Conservation (phyloP, 305 asterid species). For the Caryopteris hybrid region DNA sequence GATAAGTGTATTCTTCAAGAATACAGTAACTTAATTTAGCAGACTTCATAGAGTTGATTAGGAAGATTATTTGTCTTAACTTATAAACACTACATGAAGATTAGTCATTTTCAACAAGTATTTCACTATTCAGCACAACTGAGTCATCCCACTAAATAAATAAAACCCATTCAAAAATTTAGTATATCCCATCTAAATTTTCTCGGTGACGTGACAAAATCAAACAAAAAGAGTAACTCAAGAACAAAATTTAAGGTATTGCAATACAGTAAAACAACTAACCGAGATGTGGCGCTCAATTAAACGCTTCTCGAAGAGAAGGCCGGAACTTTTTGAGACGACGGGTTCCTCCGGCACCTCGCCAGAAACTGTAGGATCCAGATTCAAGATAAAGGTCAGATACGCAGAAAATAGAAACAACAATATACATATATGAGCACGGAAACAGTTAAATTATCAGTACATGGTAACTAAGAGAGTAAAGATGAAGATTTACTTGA, state of each 20-base stretch:
- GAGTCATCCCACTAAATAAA: conserved; percentile 12
- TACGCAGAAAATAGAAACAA: background rate
- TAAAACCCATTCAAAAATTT: conserved; percentile 3
- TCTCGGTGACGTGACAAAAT: background rate
- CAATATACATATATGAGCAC: background rate
- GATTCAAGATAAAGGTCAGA: conserved; percentile 22
- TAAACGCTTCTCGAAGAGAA: conserved; percentile 82
- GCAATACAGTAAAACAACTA: conserved; percentile 13
- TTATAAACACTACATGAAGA: background rate
- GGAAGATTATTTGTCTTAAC: background rate
- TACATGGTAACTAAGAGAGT: background rate
- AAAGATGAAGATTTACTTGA: conserved; percentile 50
- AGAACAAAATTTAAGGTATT: background rate
- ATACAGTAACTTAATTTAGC: background rate
- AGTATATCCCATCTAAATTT: background rate
- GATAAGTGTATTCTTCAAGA: background rate
- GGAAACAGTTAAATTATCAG: background rate
- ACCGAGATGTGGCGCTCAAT: conserved; percentile 89
- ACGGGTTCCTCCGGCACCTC: conserved; percentile 99
- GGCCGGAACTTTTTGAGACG: conserved; percentile 69
- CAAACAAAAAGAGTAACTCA: background rate
- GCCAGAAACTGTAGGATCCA: conserved; percentile 74
- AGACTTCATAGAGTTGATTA: background rate
- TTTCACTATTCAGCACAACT: background rate
- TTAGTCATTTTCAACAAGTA: background rate